These are phyloP conservation scores for Amylostereum areolatum DNA, from an alignment of 1,284 basidiomycete genomes.

Conservation along the genomic window DNA sequence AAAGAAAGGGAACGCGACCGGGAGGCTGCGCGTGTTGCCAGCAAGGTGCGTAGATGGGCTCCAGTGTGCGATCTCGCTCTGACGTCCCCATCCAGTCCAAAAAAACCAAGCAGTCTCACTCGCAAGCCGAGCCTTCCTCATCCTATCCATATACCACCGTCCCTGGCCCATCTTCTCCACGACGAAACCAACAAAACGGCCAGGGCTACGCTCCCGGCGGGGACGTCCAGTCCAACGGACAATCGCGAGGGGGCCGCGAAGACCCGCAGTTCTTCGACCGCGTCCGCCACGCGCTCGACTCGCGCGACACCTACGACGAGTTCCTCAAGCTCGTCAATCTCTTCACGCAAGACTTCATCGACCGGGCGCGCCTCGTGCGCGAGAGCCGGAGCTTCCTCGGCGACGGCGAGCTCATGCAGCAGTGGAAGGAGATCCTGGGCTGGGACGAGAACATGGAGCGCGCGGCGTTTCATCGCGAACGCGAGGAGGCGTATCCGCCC, in stretches of 20 bases:
- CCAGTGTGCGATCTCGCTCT: neutral
- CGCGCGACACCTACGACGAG: constrained; percentile 89
- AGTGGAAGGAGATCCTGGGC: constrained; percentile 89
- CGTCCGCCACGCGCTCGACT: constrained; percentile 85
- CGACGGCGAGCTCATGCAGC: constrained; percentile 73
- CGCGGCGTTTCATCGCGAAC: constrained; percentile 42
- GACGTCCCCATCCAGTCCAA: constrained; percentile 5
- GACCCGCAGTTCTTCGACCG: constrained; percentile 76
- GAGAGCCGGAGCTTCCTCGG: constrained; percentile 62
- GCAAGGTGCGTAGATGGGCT: constrained; percentile 22
- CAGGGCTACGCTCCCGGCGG: constrained; percentile 10
- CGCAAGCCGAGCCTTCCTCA: constrained; percentile 8
- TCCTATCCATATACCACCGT: constrained; percentile 12
- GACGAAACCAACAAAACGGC: constrained; percentile 6
- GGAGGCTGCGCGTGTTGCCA: constrained; percentile 19
- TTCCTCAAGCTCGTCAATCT: constrained; percentile 95
- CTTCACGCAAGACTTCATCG: constrained; percentile 93
- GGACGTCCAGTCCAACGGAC: neutral
- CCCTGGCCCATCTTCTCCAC: constrained; percentile 11
- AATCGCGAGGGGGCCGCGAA: neutral
- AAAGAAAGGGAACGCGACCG: constrained; percentile 25
- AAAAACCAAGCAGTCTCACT: constrained; percentile 22
- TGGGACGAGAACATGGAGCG: constrained; percentile 72
- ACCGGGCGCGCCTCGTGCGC: constrained; percentile 74
- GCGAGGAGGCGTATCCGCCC: constrained; percentile 33